Base-by-base conservation (phyloP, 73 alveolate species). In the Urostyla sp. region DNA sequence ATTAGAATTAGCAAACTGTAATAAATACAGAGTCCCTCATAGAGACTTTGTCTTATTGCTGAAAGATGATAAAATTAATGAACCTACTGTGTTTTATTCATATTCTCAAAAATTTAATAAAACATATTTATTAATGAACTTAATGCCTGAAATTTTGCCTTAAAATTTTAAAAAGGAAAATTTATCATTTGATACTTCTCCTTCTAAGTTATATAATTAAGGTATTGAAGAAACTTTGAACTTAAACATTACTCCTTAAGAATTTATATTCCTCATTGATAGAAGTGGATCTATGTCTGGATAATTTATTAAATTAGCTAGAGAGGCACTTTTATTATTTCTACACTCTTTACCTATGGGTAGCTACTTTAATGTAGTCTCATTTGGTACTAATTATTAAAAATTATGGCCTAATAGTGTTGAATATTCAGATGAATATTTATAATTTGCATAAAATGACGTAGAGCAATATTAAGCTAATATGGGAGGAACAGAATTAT, bases 401-500 rank as follows among this genome's bases (percentile, higher is more conserved):
- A 66, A 18, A 27, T 26, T 87, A 55, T 79, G 13, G 15, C 43
- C 59, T 0, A n/a, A 35, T 0, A 40, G 55, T 44, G 58, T 20
- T 2, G 87, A 85, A 67, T 91, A 90, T 50, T 78, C 72, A 63
- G 87, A 84, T 52, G 89, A 84, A 49, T 80, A 78, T 46, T 11
- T 93, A 43, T 84, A 91, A 10, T 59, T 51, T 51, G 90, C 95
- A 43, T 53, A 73, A 32, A 66, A 43, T 31, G 37, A 52, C 51
- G 80, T 90, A 34, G 67, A 75, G 21, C 69, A 72, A 27, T 75
- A 69, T 46, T 34, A 84, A 16, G 96, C 98, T 0, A 59, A 81
- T 67, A 46, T 90, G 30, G 98, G 98, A 36, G 94, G 94, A 23
- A 93, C 98, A 1, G 94, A 93, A 40, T 91, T 93, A 27, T 84